Percentiles rank a stretch among this genome's conserved stretches.
Conservation (phyloP, 2,329 filamentous ascomycete genomes). For the Pseudogymnoascus sp. region DNA sequence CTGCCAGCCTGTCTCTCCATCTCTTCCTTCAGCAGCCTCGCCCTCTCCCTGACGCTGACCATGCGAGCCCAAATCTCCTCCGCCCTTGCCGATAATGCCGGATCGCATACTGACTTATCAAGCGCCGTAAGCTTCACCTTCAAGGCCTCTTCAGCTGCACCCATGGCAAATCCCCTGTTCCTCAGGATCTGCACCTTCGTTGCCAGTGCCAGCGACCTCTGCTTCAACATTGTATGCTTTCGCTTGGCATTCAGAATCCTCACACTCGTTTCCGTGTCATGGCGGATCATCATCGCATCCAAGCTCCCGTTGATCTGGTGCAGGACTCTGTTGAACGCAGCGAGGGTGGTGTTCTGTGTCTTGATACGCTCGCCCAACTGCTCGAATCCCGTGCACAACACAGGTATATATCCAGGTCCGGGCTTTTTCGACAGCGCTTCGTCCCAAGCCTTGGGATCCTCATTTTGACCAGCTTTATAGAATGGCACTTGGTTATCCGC, state of each 20-base stretch:
- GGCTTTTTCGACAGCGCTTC: conserved; percentile 76
- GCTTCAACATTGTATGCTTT: conserved; percentile 63
- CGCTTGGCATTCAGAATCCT: conserved; percentile 64
- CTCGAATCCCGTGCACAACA: conserved; percentile 65
- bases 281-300: conserved; percentile 62
- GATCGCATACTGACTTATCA: conserved; percentile 64
- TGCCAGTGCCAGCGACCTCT: conserved; percentile 65
- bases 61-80: conserved; percentile 83
- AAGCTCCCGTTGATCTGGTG: conserved; percentile 74
- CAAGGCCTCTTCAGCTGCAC: conserved; percentile 70
- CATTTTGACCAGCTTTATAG: conserved; percentile 60
- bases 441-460: conserved; percentile 75
- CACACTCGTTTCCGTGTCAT: conserved; percentile 69
- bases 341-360: conserved; percentile 61
- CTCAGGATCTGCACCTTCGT: conserved; percentile 73
- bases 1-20: conserved; percentile 57
- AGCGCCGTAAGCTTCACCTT: conserved; percentile 62
- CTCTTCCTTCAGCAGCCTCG: conserved; percentile 64
- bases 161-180: conserved; percentile 73
- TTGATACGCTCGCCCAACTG: conserved; percentile 64
- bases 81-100: conserved; percentile 63
- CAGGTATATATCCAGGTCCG: conserved; percentile 66
- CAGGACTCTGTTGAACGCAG: conserved; percentile 60
- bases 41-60: conserved; percentile 65
- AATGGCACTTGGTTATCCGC: conserved; percentile 67